Evolutionary conservation across 2,329 filamentous ascomycete genomes (phyloP), one percentile per base, ranked within the genome.

Genomic region (Aspergillus felis): DNA sequence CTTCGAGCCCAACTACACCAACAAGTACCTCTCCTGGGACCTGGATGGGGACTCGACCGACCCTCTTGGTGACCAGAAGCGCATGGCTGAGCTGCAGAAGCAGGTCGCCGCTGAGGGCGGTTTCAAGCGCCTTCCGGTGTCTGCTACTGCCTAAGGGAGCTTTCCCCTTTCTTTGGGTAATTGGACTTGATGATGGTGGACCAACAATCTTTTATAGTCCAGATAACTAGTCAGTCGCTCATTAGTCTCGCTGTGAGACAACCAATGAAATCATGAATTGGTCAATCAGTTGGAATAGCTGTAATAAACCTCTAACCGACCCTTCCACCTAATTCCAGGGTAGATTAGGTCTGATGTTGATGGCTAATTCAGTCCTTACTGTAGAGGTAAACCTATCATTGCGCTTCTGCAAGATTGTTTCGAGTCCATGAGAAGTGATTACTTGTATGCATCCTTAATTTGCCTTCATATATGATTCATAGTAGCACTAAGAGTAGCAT

Each of bases 1-100:
- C 62, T 92, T 91, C 67, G 72, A 76, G 69, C 84, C 88, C 14
- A 92, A 92, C 78, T 91, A 90, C 74, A 91, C 87, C 65, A 91
- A 91, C 64, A 76, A 83, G 62, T 90, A 84, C 71, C 76, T 92
- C 29, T 79, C 78, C 25, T 92, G 89, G 89, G 68, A 73, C 1
- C 78, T 90, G 7, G 86, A 85, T 41, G 78, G 72, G 0, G 88
- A 90, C 52, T 88, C 87, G 0, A 71, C 73, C 46, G 88, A 91
- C 71, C 89, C 88, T 0, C 80, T 76, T 1, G 87, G 86, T 10
- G 88, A 92, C 66, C 88, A 92, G 83, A 89, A 88, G 82, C 81
- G 82, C 42, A 91, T 91, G 85, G 84, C 80, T 3, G 79, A 81
- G 64, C 75, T 91, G 66, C 89, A 91, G 79, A 80, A 86, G 73